Conservation (phyloP, 805 yeast species). For the Nakazawaea laoshanensis region DNA sequence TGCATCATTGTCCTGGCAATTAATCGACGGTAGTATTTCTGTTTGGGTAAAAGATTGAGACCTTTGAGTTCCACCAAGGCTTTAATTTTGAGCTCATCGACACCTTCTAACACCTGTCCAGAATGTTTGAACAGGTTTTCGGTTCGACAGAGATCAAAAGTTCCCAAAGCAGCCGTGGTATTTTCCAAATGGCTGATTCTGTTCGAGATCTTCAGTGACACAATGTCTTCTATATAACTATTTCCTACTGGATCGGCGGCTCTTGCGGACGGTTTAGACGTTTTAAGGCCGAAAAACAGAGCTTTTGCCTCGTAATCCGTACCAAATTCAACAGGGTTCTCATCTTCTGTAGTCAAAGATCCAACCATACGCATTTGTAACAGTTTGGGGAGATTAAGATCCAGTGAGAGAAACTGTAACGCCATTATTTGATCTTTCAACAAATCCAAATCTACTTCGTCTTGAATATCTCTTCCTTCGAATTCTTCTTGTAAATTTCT, state of each 20-base stretch:
- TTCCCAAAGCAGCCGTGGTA: conserved; percentile 64
- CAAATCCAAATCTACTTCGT: conserved; percentile 33
- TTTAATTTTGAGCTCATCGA: conserved; percentile 54
- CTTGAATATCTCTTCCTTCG: conserved; percentile 12
- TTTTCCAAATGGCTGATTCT: conserved; percentile 55
- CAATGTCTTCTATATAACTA: conserved; percentile 39
- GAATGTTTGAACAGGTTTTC: conserved; percentile 29
- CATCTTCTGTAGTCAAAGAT: conserved; percentile 19
- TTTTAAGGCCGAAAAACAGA: conserved; percentile 27
- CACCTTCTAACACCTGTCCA: conserved; percentile 33
- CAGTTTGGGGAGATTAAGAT: conserved; percentile 52
- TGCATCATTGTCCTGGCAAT: conserved; percentile 44
- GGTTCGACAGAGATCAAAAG: conserved; percentile 30
- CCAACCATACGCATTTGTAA: too few relatives aligned
- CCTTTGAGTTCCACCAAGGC: conserved; percentile 67
- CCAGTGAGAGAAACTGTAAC: conserved; percentile 56
- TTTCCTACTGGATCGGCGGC: conserved; percentile 39
- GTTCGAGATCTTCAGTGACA: conserved; percentile 44
- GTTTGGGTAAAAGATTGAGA: conserved; percentile 56
- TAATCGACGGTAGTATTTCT: conserved; percentile 59
- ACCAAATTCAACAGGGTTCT: conserved; percentile 7
- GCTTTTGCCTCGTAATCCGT: conserved; percentile 29
- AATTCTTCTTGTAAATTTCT: conserved; percentile 15
- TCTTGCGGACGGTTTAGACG: conserved; percentile 21
- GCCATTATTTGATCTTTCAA: conserved; percentile 54